Evolutionary conservation across 768 basidiomycete genomes (phyloP), one percentile per base, ranked within the genome.

Genomic region (Gymnopilus dilepis): DNA sequence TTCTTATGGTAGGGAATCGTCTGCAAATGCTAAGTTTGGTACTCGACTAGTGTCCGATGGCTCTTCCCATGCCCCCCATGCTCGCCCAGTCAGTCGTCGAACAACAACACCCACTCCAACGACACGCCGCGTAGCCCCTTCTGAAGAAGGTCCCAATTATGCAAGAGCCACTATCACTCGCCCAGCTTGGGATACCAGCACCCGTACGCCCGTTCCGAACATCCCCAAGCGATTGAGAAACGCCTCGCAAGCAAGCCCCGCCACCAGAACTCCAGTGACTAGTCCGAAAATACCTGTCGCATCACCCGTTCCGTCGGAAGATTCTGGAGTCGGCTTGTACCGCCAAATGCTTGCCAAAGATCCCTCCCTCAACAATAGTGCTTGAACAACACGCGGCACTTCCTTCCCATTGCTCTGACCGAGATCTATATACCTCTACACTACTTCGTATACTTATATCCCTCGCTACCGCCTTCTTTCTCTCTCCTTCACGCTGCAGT

Each of bases 11-110:
- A 82, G 91, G 54, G 90, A 92, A 74, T 93, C 92, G 7, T 91
- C 90, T 54, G 93, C 92, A 17, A 92, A 95, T 69, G 95, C 95
- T 61, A 97, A 97, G 75, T 97, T 97, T 76, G 95, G 94, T 21
- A 86, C 87, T 41, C 86, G 95, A 17, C 79, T 96, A 37, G 78
- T 96, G 47, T 86, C 90, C 22, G 83, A 80, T 48, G 89, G 92
- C 41, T 74, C 81, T 2, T 74, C 73, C 7, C 78, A 75, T 47
- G 52, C 77, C 41, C 87, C 73, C 7, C 78, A 75, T 47, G 53
- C 77, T 42, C 87, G 92, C 30, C 85, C 90, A 6, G 80, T 84
- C 6, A 91, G 87, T 71, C 86, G 90, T 51, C 81, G 86, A 53
- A 84, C 87, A 22, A 79, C 69, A 73, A 79, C 66, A 37, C 77